Base-by-base conservation (phyloP, 805 yeast species). In the Kodamaea leandrae region DNA sequence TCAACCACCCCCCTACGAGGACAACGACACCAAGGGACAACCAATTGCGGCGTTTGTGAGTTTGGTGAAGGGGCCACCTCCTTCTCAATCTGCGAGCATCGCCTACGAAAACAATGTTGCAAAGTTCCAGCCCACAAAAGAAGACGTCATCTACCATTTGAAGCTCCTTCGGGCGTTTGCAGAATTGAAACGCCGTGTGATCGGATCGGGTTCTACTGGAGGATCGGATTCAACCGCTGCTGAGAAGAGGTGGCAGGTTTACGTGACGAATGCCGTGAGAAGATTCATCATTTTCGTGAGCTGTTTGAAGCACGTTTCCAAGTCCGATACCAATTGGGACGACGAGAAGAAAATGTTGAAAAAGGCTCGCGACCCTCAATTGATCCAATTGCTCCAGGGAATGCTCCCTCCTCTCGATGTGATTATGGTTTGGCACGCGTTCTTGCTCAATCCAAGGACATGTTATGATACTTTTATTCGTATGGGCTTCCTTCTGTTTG, bases 371-470 rank as follows among this genome's bases (percentile, higher is more conserved):
- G 36, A 34, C 21, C 24, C 29, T 16, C 23, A 23, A 5, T 13
- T 23, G 15, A 16, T n/a, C 15, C 21, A 34, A 10, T 15, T 41
- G 18, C 16, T 40, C 8, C 41, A 39, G 10, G 24, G 29, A 15
- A n/a, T 46, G 15, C 28, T 51, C 10, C 60, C 60, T 2, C 58
- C 60, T 3, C 40, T 57, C 32, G 61, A 57, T 39, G 50, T 57
- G 2, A 16, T 54, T 9, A 41, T 55, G 51, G 53, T 57, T 9
- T 57, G 60, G 61, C 53, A 57, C 34, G 45, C 56, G 1, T 53
- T 55, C 36, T 32, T 54, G 26, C 44, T 54, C 38, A 53, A 55
- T 24, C 55, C 59, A 3, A 33, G 38, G 23, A 17, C 51, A 1
- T 47, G 36, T 25, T 47, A 50, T 34, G 55, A 54, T 17, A 40